These are phyloP conservation scores for Ganoderma lingzhi DNA, from an alignment of 1,284 basidiomycete species.

Conservation along the genomic window DNA sequence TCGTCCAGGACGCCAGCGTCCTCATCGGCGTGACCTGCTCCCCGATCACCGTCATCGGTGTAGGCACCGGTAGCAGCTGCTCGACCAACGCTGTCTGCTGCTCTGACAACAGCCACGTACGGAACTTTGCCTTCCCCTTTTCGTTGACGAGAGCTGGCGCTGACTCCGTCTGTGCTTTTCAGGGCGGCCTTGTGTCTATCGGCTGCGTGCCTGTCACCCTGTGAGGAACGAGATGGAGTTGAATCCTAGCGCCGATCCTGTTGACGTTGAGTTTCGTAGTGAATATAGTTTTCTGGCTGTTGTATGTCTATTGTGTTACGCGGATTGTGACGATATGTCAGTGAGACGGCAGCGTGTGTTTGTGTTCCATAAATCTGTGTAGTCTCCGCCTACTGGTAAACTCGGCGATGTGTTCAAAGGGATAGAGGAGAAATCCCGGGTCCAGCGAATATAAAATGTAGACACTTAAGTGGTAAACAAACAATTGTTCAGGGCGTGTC, in stretches of 20 bases:
- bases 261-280: background rate
- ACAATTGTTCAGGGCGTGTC: too few relatives aligned
- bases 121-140: background rate
- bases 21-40: constrained; percentile 41
- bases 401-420: too few relatives aligned
- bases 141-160: too few relatives aligned
- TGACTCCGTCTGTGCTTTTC: background rate
- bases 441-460: too few relatives aligned
- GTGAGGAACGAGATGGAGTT: background rate
- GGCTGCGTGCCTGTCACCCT: constrained; percentile 16
- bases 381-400: background rate
- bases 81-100: constrained; percentile 30
- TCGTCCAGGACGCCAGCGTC: constrained; percentile 35
- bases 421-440: too few relatives aligned
- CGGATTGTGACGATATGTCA: background rate
- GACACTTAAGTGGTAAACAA: too few relatives aligned
- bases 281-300: background rate
- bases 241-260: background rate
- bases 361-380: background rate
- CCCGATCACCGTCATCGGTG: constrained; percentile 38
- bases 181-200: constrained; percentile 14
- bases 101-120: constrained; percentile 31
- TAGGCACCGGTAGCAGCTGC: constrained; percentile 34
- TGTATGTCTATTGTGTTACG: background rate
- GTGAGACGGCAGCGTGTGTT: background rate